A percentile compares a stretch with the other conserved stretches of the same genome.
phyloP scores from a whole-genome alignment of 2,329 filamentous ascomycete genomes.

The Trichoderma brevicompactum region DNA sequence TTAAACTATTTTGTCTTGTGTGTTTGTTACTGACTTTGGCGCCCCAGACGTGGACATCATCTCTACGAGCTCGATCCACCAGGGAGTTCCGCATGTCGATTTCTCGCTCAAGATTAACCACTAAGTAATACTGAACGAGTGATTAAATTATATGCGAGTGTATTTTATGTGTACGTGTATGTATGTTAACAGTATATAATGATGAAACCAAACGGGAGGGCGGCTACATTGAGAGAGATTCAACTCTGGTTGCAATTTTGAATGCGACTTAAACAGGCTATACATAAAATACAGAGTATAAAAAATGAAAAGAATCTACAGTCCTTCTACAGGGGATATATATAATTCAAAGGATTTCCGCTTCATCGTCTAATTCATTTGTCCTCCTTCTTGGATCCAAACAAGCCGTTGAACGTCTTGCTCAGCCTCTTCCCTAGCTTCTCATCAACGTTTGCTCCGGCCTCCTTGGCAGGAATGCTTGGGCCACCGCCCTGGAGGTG shows the following conservation, averaged over 20 bases:
- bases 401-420: constrained; percentile 12
- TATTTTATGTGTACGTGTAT: constrained; percentile 20
- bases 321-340: background rate
- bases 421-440: constrained; percentile 17
- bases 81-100: constrained; percentile 91
- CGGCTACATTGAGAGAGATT: constrained; percentile 1
- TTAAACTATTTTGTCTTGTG: too few species aligned
- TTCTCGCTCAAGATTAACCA: constrained; percentile 86
- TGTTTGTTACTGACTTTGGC: background rate
- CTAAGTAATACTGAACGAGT: background rate
- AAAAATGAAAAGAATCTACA: background rate
- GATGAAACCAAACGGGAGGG: background rate
- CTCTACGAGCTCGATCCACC: constrained; percentile 95
- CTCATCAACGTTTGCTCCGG: constrained; percentile 32
- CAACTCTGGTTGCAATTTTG: background rate
- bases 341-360: background rate
- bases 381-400: constrained; percentile 12
- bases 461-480: constrained; percentile 32
- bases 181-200: background rate
- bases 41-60: constrained; percentile 84
- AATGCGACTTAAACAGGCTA: constrained; percentile 7
- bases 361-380: background rate
- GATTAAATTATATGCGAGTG: background rate
- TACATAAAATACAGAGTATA: constrained; percentile 20
- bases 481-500: constrained; percentile 41